Percentiles rank a stretch among this genome's conserved stretches.
These are phyloP conservation scores for Batkoa obscura DNA, from an alignment of 371 early-diverging fungal genomes.

Conservation along the genomic window DNA sequence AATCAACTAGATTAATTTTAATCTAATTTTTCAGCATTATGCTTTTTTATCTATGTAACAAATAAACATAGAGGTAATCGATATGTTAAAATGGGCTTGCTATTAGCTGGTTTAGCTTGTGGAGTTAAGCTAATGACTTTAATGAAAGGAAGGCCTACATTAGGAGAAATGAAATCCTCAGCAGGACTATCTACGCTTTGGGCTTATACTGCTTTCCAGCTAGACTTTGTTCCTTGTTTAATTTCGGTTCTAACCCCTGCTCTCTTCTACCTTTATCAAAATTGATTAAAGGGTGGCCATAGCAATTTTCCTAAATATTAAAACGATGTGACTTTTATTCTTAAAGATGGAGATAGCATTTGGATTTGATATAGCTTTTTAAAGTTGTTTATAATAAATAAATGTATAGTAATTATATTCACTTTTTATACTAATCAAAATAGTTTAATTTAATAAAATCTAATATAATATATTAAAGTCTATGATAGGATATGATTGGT, in stretches of 20 bases:
- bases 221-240: conserved; percentile 4
- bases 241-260: conserved; percentile 1
- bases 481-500: too few species aligned
- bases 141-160: not conserved
- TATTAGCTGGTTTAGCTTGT: not conserved
- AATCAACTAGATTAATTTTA: too few species aligned
- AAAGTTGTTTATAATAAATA: too few species aligned
- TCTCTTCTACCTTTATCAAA: not conserved
- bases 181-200: conserved; percentile 3
- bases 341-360: too few species aligned
- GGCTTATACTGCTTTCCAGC: conserved; percentile 2
- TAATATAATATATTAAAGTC: too few species aligned
- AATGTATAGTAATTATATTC: too few species aligned
- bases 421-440: too few species aligned
- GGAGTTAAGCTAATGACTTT: not conserved
- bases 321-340: too few species aligned
- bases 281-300: too few species aligned
- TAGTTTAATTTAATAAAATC: too few species aligned
- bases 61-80: not conserved
- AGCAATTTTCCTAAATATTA: too few species aligned
- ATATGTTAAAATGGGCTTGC: not conserved
- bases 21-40: not conserved
- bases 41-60: conserved; percentile 1
- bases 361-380: too few species aligned
- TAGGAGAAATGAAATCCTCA: not conserved